These are phyloP conservation scores for Hirschioporus abietinus DNA, from an alignment of 768 basidiomycete genomes.

Conservation along the genomic window DNA sequence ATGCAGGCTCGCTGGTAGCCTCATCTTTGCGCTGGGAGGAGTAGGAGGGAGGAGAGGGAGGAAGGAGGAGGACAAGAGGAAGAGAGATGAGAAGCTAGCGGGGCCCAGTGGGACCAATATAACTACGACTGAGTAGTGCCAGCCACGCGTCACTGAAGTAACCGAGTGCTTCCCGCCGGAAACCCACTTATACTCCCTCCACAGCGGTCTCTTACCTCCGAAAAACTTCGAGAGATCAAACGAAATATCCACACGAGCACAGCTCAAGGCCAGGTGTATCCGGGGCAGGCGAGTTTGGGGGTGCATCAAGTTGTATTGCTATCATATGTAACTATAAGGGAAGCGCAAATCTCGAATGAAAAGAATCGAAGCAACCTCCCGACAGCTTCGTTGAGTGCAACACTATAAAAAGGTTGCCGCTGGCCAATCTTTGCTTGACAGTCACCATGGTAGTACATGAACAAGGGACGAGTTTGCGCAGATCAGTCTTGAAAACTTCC, in stretches of 20 bases:
- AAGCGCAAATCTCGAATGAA: neutral
- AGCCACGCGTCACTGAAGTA: neutral
- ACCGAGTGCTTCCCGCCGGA: neutral
- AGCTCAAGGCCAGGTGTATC: neutral
- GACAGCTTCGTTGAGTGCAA: neutral
- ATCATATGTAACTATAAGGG: neutral
- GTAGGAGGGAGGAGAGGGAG: conserved; percentile 6
- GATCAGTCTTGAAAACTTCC: neutral
- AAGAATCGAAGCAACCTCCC: neutral
- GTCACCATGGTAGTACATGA: conserved; percentile 1
- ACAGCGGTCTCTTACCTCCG: neutral
- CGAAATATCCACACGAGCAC: neutral
- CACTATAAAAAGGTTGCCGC: neutral
- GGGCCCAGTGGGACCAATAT: no score
- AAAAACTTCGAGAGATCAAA: neutral
- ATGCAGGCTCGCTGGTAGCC: conserved; percentile 4
- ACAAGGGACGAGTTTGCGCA: neutral
- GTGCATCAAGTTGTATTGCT: neutral
- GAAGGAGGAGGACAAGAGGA: neutral
- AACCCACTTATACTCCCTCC: neutral
- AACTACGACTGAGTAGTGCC: neutral
- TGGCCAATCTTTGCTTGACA: neutral
- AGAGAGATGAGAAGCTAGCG: neutral
- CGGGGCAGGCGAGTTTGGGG: neutral
- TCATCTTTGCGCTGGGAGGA: conserved; percentile 1